Evolutionary conservation across 352 stramenopile genomes (phyloP).

Genomic region (Phytophthora rubi): DNA sequence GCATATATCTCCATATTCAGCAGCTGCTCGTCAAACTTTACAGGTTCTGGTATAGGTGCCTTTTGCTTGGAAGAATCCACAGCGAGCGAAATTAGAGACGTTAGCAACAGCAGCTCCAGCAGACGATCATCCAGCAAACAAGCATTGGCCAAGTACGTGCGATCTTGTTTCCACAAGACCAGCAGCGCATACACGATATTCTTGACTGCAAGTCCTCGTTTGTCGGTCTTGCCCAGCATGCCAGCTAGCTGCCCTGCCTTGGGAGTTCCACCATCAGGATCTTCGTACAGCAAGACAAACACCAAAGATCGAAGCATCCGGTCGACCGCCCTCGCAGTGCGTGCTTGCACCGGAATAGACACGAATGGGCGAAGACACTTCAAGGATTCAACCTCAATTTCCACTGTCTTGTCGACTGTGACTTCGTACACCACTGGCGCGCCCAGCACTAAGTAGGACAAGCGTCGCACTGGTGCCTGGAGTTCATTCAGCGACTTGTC

Average conservation of each 20-base stretch:
- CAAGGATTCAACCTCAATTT: constrained; percentile 34
- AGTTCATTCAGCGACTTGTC: constrained; percentile 49
- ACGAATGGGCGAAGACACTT: constrained; percentile 46
- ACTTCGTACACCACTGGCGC: constrained; percentile 51
- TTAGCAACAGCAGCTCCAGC: constrained; percentile 65
- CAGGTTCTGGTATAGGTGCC: background rate
- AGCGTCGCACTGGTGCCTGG: constrained; percentile 41
- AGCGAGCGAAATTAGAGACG: constrained; percentile 54
- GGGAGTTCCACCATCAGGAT: constrained; percentile 31
- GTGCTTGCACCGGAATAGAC: constrained; percentile 33
- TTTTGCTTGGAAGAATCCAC: constrained; percentile 42
- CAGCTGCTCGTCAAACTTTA: constrained; percentile 39
- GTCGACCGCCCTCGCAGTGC: constrained; percentile 44
- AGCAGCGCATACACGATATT: constrained; percentile 65
- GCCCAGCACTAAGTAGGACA: constrained; percentile 65
- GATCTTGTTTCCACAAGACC: constrained; percentile 59
- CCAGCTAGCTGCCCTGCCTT: constrained; percentile 38
- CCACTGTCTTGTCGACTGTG: constrained; percentile 22
- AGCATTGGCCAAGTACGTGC: constrained; percentile 31
- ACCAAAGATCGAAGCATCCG: constrained; percentile 53
- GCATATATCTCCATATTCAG: constrained; percentile 64
- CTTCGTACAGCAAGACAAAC: constrained; percentile 53
- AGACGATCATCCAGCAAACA: constrained; percentile 46
- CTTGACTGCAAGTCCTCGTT: constrained; percentile 46
- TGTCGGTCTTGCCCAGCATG: constrained; percentile 45